These are phyloP conservation scores for Bothriochloa decipiens DNA, from an alignment of 176 grass and related monocot species.

Conservation along the genomic window DNA sequence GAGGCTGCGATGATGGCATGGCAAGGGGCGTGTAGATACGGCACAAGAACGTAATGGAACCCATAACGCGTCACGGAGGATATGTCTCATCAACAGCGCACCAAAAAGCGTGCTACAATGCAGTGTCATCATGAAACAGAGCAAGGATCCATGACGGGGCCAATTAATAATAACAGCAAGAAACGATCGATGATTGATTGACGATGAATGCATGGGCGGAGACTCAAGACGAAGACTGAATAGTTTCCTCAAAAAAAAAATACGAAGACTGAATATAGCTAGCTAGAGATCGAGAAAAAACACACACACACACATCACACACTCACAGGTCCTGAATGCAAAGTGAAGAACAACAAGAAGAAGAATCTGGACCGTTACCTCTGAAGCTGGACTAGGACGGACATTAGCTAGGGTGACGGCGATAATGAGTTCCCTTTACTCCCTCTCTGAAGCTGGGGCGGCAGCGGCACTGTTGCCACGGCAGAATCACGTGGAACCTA, in stretches of 20 bases:
- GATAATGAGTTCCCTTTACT: background rate
- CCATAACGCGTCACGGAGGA: slow-evolving; percentile 13
- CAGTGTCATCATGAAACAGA: background rate
- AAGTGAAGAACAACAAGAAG: background rate
- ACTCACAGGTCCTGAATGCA: background rate
- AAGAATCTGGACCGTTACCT: background rate
- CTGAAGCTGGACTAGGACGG: background rate
- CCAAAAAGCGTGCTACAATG: slow-evolving; percentile 21
- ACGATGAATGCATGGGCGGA: no score
- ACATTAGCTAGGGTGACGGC: background rate
- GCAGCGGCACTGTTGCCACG: background rate
- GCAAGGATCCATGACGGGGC: background rate
- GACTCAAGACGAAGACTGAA: background rate
- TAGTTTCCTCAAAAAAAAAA: no score
- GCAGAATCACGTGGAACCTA: slow-evolving; percentile 25
- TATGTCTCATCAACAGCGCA: slow-evolving; percentile 10
- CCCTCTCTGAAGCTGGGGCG: background rate
- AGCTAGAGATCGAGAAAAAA: background rate
- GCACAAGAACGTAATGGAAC: slow-evolving; percentile 9
- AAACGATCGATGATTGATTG: slow-evolving; percentile 22
- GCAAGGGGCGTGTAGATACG: background rate
- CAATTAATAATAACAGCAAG: slow-evolving; percentile 17
- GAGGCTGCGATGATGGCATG: background rate
- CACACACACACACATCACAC: background rate
- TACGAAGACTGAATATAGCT: background rate